Evolutionary conservation across 1,139 yeast species (phyloP).

Genomic region (Scheffersomyces parashehatae): DNA sequence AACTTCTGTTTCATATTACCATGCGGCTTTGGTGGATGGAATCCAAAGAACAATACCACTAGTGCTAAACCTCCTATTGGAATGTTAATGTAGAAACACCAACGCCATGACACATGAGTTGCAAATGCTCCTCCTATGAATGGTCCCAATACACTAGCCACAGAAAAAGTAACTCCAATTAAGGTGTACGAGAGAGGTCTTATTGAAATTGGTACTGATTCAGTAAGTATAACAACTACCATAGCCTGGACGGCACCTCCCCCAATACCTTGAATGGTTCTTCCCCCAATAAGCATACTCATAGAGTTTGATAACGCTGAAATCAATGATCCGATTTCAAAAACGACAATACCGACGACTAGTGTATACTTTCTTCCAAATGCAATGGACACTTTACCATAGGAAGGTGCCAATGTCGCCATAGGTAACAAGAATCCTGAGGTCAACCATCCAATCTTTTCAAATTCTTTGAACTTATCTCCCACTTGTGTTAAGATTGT

Average conservation of each 20-base stretch:
- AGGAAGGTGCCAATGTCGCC: constrained; percentile 57
- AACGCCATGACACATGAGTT: constrained; percentile 66
- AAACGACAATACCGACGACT: constrained; percentile 50
- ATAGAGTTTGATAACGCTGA: constrained; percentile 58
- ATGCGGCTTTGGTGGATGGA: constrained; percentile 49
- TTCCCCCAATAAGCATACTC: constrained; percentile 66
- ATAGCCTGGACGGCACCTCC: constrained; percentile 69
- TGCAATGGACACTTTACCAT: constrained; percentile 62
- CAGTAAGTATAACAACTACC: constrained; percentile 59
- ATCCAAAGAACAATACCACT: constrained; percentile 44
- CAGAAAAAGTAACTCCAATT: constrained; percentile 54
- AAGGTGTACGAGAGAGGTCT: constrained; percentile 54
- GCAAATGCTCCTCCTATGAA: constrained; percentile 70
- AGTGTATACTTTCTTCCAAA: constrained; percentile 61
- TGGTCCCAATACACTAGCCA: constrained; percentile 64
- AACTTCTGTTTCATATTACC: constrained; percentile 44
- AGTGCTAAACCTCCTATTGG: constrained; percentile 66
- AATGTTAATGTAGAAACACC: constrained; percentile 75
- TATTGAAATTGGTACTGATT: constrained; percentile 58
- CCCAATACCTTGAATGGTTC: constrained; percentile 72
- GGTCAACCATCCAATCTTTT: constrained; percentile 61
- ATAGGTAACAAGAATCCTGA: constrained; percentile 62
- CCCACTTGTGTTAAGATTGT: constrained; percentile 61
- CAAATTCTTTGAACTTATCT: constrained; percentile 51
- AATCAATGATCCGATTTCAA: constrained; percentile 64